These are phyloP conservation scores for Vanderwaltozyma verrucispora DNA, from an alignment of 805 yeast genomes.

Conservation along the genomic window DNA sequence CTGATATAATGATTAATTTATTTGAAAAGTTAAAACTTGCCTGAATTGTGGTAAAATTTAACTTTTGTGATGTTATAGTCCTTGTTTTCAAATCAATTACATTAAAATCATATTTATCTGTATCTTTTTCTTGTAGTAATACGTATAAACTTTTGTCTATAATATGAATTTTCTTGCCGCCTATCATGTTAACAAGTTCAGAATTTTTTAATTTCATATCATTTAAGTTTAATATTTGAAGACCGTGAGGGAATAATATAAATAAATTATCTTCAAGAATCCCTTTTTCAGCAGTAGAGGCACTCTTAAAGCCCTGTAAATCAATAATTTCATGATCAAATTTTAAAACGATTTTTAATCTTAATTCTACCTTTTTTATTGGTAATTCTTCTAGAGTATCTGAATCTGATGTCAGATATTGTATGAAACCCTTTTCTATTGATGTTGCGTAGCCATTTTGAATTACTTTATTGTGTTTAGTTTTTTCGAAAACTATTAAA, in stretches of 20 bases:
- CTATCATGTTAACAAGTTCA: conserved; percentile 13
- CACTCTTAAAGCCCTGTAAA: conserved; percentile 19
- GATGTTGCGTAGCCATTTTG: conserved; percentile 27
- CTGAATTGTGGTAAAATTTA: background rate
- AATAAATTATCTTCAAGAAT: conserved; percentile 17
- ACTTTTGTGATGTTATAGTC: background rate
- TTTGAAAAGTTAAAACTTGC: background rate
- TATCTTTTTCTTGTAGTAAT: conserved; percentile 6
- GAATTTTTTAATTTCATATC: conserved; percentile 21
- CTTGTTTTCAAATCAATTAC: conserved; percentile 1
- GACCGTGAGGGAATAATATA: conserved; percentile 22
- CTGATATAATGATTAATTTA: conserved; percentile 10
- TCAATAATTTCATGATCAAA: conserved; percentile 25
- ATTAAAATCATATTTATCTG: background rate
- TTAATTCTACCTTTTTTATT: conserved; percentile 22
- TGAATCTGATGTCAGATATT: conserved; percentile 12
- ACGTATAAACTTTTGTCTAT: conserved; percentile 15
- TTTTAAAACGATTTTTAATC: conserved; percentile 24
- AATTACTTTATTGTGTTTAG: conserved; percentile 21
- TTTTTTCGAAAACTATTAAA: conserved; percentile 24
- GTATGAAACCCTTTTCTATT: conserved; percentile 24
- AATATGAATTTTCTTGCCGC: conserved; percentile 14
- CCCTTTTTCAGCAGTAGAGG: conserved; percentile 6
- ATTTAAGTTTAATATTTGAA: conserved; percentile 20
- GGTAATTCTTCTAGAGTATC: conserved; percentile 24